Base-by-base conservation (phyloP, 805 yeast species). In the Candida palmyrensis region DNA sequence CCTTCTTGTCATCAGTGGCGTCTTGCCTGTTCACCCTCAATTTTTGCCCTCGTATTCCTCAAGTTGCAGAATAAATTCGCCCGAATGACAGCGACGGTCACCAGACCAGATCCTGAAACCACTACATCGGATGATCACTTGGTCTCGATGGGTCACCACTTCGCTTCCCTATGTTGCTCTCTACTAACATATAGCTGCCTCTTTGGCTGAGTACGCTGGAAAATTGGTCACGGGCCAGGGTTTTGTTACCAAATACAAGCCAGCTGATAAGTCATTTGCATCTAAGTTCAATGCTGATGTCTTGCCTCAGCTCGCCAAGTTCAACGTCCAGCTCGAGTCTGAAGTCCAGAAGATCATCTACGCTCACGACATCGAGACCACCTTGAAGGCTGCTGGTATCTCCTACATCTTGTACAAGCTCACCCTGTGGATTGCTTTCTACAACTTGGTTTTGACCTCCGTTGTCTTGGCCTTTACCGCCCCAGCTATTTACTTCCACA, bases 181-280 rank as follows among this genome's bases (percentile, higher is more conserved):
- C 19, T 53, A 50, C 57, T 51, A 53, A 53, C 56, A 27, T 22
- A 20, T 69, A 41, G 64, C 73, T 18, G 72, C 90, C 31, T 92
- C 88, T 33, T 68, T 74, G 36, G 83, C 80, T 36, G 97, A 89
- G 66, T 83, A 79, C 52, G 68, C 71, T 37, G 82, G 95, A 41
- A 82, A 82, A 53, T 48, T 77, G 27, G 60, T 82, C 44, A 71
- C 84, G 31, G 96, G 96, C 44, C 67, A 71, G 51, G 96, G 97
- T 13, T 70, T 89, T 42, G 80, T 90, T 40, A 73, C 88, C 40
- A 75, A 79, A 48, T 78, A 82, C 69, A 79, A 73, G 56, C 86
- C 92, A 35, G 64, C 74, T n/a, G 52, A 59, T 29, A 49, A 52
- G 37, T 47, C 67, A 5, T 51, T 47, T 37, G 61, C 71, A 49